phyloP scores from a whole-genome alignment of 2,329 filamentous ascomycete species.

The Neonectria sp. region DNA sequence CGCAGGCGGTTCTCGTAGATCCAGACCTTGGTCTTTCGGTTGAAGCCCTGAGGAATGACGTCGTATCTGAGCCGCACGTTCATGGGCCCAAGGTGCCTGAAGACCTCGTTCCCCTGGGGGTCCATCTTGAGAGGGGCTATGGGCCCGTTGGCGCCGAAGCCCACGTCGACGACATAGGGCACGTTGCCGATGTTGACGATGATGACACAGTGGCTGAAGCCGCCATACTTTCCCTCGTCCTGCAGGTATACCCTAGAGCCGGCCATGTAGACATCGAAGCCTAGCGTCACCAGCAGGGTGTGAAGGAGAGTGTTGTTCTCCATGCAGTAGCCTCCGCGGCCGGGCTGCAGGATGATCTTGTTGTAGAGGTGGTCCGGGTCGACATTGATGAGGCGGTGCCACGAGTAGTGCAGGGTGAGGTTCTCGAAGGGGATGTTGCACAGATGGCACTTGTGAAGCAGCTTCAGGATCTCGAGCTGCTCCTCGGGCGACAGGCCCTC shows the following conservation, averaged over 20 bases:
- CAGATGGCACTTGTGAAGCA: constrained; percentile 59
- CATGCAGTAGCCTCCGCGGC: constrained; percentile 67
- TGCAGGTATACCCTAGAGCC: constrained; percentile 59
- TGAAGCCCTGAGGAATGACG: constrained; percentile 50
- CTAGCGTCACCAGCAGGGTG: constrained; percentile 62
- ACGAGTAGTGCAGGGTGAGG: constrained; percentile 66
- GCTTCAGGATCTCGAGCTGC: constrained; percentile 49
- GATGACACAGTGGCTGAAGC: constrained; percentile 68
- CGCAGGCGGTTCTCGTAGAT: constrained; percentile 51
- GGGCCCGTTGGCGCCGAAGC: constrained; percentile 67
- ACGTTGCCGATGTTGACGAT: constrained; percentile 67
- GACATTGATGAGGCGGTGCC: constrained; percentile 54
- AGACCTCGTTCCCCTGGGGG: constrained; percentile 33
- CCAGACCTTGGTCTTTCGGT: constrained; percentile 55
- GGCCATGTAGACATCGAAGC: constrained; percentile 64
- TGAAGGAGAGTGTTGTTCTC: constrained; percentile 63
- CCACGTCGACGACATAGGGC: constrained; percentile 70
- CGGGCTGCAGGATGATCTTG: constrained; percentile 56
- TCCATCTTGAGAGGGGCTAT: constrained; percentile 52
- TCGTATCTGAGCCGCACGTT: constrained; percentile 61
- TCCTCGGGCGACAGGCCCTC: constrained; percentile 31
- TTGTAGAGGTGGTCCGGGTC: constrained; percentile 58
- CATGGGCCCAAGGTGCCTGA: constrained; percentile 59
- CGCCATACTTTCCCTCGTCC: constrained; percentile 33
- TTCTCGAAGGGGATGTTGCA: constrained; percentile 69